Evolutionary conservation across 2,329 filamentous ascomycete species (phyloP), one percentile per base, ranked within the genome.

Genomic region (Fusarium sp.): DNA sequence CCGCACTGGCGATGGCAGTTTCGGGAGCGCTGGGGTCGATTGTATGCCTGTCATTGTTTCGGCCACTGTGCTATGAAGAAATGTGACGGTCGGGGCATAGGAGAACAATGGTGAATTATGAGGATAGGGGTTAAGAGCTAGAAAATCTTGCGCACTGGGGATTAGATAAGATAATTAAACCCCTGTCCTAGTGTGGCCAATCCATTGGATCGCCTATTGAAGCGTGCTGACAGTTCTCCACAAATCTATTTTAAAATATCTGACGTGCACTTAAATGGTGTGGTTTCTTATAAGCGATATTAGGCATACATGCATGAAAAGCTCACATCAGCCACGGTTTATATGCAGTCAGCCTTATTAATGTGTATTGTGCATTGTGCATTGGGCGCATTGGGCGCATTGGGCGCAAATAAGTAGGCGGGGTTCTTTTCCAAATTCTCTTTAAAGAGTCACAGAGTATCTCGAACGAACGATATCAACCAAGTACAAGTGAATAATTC

Each of bases 61-160:
- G 33, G 52, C 42, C 33, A 40, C 28, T 45, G 24, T 39, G 52
- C 26, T 39, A 21, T n/a, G 31, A 55, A 55, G 33, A 47, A 39
- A 17, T 21, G 49, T 21, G 19, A 15, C 6, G 19, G 19, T 24
- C 19, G 39, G 22, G 22, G n/a, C 38, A 39, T 19, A 19, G 19
- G 17, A 19, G 39, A 22, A 42, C 39, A 42, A 42, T 6, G 39
- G 8, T 39, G 7, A 21, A 46, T 21, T 6, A 36, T 55, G 31
- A 53, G 33, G 21, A 55, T 49, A 55, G 43, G 52, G 52, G 52
- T 31, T 24, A 47, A 45, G 52, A 49, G 17, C 26, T 11, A 21
- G 49, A 52, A 52, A 52, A 52, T 49, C 43, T 34, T 28, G 36
- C 52, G 31, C 52, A 34, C 51, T 39, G 44, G 33, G 33, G 51